Evolutionary conservation across 257 asterid species (phyloP).

Genomic region (Dorcoceras hygrometricum): DNA sequence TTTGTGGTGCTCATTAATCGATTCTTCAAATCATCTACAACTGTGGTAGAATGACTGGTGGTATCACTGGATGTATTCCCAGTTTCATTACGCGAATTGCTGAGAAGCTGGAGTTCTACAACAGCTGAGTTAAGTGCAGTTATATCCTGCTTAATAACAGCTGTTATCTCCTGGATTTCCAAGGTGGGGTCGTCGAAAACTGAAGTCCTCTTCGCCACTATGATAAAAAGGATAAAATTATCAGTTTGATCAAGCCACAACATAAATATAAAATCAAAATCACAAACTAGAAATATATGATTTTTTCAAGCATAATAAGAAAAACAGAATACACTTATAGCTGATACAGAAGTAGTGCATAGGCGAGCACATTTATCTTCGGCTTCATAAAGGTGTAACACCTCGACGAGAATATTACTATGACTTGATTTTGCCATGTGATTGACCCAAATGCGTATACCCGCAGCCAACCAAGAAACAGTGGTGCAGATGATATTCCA

Average conservation of each 20-base stretch:
- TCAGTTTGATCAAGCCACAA: conserved; percentile 5
- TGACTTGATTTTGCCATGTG: too few relatives aligned
- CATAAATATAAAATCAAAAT: not conserved
- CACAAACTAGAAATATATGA: not conserved
- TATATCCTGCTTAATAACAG: conserved; percentile 92
- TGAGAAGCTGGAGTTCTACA: conserved; percentile 76
- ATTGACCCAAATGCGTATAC: too few relatives aligned
- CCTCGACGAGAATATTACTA: not conserved
- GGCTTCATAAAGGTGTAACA: too few relatives aligned
- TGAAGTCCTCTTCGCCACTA: conserved; percentile 95
- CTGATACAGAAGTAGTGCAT: not conserved
- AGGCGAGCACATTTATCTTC: not conserved
- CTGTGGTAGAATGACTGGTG: conserved; percentile 80
- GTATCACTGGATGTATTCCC: conserved; percentile 64
- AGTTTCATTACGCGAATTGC: conserved; percentile 62
- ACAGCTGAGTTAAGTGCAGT: conserved; percentile 87
- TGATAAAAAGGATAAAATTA: conserved; percentile 22
- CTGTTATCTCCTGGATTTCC: conserved; percentile 93
- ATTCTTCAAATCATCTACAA: conserved; percentile 88
- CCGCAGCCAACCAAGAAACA: too few relatives aligned
- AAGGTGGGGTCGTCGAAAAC: conserved; percentile 87
- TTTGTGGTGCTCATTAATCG: conserved; percentile 85
- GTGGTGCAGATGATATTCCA: too few relatives aligned
- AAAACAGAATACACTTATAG: not conserved
- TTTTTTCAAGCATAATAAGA: not conserved